These are phyloP conservation scores for Neocatenulostroma microsporum DNA, from an alignment of 2,329 filamentous ascomycete species.

Conservation along the genomic window DNA sequence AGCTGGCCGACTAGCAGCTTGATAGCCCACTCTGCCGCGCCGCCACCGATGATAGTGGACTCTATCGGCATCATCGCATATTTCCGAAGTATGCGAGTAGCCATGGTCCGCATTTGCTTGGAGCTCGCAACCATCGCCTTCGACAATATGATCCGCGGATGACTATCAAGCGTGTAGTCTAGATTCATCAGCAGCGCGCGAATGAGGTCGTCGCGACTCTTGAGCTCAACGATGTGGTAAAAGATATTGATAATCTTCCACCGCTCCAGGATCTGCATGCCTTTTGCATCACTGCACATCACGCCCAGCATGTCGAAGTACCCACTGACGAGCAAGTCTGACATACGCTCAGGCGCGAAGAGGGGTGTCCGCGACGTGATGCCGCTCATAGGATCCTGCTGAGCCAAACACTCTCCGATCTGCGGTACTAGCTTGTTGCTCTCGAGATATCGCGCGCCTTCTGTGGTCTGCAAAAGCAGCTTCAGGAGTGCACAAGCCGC, in stretches of 20 bases:
- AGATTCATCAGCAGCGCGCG: conserved; percentile 82
- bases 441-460: conserved; percentile 75
- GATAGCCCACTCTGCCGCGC: conserved; percentile 90
- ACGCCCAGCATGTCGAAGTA: conserved; percentile 92
- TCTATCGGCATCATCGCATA: conserved; percentile 61
- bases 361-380: conserved; percentile 74
- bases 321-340: conserved; percentile 79
- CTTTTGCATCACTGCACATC: conserved; percentile 72
- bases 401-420: conserved; percentile 89
- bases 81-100: conserved; percentile 77
- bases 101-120: conserved; percentile 83
- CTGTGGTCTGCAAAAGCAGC: conserved; percentile 73
- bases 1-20: conserved; percentile 94
- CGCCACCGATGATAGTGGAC: conserved; percentile 36
- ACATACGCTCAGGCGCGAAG: conserved; percentile 77
- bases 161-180: conserved; percentile 77
- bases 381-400: conserved; percentile 76
- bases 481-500: conserved; percentile 84
- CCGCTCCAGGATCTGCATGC: conserved; percentile 80
- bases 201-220: conserved; percentile 83
- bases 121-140: conserved; percentile 88
- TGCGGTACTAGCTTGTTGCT: conserved; percentile 92
- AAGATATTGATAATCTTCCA: conserved; percentile 99
- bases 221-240: conserved; percentile 92
- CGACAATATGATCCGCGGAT: conserved; percentile 84